These are phyloP conservation scores for Fusarium tricinctum DNA, from an alignment of 2,329 filamentous ascomycete species.

Conservation along the genomic window DNA sequence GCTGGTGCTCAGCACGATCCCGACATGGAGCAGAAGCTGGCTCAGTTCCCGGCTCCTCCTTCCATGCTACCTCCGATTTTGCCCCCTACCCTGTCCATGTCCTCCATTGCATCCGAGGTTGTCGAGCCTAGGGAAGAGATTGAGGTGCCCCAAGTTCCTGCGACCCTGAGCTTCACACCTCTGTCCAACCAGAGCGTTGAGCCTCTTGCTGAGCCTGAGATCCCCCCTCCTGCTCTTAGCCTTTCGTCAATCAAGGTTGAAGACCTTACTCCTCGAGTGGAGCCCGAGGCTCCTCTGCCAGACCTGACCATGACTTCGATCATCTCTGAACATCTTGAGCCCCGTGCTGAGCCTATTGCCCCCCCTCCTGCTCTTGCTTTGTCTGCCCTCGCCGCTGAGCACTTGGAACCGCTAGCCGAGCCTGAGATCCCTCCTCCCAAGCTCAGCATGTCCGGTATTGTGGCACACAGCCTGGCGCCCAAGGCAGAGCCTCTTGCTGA, in stretches of 20 bases:
- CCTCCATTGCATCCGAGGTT: slow-evolving; percentile 60
- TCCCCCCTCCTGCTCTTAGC: slow-evolving; percentile 46
- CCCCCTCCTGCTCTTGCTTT: slow-evolving; percentile 46
- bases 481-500: slow-evolving; percentile 46
- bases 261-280: slow-evolving; percentile 49
- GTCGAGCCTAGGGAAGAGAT: slow-evolving; percentile 61
- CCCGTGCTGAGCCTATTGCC: slow-evolving; percentile 46
- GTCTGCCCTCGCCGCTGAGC: slow-evolving; percentile 45
- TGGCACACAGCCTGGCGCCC: slow-evolving; percentile 51
- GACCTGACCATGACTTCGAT: slow-evolving; percentile 49
- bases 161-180: slow-evolving; percentile 53
- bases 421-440: slow-evolving; percentile 28
- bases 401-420: slow-evolving; percentile 49
- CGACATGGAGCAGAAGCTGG: slow-evolving; percentile 66
- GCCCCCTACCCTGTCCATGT: slow-evolving; percentile 59
- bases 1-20: slow-evolving; percentile 65
- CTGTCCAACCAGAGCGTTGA: slow-evolving; percentile 58
- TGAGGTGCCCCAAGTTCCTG: slow-evolving; percentile 50
- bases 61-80: slow-evolving; percentile 55
- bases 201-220: slow-evolving; percentile 56
- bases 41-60: slow-evolving; percentile 68
- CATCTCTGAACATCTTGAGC: slow-evolving; percentile 49
- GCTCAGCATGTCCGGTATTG: slow-evolving; percentile 37
- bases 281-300: slow-evolving; percentile 45
- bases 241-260: slow-evolving; percentile 49